These are phyloP conservation scores for Aspergillus amoenus DNA, from an alignment of 2,329 filamentous ascomycete genomes.

Conservation along the genomic window DNA sequence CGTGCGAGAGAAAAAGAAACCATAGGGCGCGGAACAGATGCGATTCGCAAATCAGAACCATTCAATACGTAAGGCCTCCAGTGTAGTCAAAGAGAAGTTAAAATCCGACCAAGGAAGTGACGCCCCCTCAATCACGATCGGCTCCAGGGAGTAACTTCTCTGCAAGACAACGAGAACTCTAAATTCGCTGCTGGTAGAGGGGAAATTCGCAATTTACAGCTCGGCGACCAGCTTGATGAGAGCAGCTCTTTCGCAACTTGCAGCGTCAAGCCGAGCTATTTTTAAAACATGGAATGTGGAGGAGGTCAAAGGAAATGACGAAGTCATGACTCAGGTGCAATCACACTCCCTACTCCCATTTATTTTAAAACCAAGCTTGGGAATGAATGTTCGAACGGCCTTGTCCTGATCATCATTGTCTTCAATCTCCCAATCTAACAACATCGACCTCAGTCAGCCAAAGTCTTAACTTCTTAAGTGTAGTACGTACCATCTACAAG, in stretches of 20 bases:
- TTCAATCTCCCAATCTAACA: background rate
- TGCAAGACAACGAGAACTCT: background rate
- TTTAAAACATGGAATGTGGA: background rate
- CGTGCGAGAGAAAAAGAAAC: background rate
- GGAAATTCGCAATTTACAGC: background rate
- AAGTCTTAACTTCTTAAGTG: slow-evolving; percentile 14
- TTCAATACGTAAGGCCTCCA: background rate
- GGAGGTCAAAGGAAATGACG: background rate
- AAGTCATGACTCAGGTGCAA: background rate
- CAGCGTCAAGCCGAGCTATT: background rate
- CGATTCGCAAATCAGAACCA: background rate
- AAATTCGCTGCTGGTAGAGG: background rate
- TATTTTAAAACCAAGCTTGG: too few species aligned
- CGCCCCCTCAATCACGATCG: background rate
- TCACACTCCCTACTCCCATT: too few species aligned
- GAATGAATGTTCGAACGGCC: background rate
- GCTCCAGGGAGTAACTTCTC: background rate
- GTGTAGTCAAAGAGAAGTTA: background rate
- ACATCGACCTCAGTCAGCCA: background rate
- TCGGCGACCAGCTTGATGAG: background rate
- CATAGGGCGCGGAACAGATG: background rate
- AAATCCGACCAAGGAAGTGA: background rate
- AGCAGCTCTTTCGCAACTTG: background rate
- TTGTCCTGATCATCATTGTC: background rate
- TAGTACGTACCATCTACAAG: slow-evolving; percentile 7